A percentile compares a stretch with the other conserved stretches of the same genome.
Evolutionary conservation across 2,329 filamentous ascomycete species (phyloP).

Genomic region (Leptographium procerum): DNA sequence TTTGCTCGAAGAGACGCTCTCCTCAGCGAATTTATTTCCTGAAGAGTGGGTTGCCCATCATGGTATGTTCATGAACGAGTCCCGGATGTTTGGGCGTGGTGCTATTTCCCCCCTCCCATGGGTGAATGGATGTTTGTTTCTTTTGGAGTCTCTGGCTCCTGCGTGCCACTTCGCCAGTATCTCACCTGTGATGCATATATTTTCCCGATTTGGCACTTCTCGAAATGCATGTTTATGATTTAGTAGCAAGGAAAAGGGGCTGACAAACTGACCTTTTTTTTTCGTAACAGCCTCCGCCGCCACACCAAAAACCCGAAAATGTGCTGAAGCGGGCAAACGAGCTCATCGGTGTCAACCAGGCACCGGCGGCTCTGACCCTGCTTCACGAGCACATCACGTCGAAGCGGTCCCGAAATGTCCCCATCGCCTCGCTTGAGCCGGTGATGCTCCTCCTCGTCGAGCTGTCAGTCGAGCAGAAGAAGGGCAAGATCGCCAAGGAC

Average conservation of each 20-base stretch:
- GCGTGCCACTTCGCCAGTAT: not conserved
- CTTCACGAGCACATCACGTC: conserved; percentile 99
- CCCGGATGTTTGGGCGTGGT: not conserved
- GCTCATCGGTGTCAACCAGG: conserved; percentile 94
- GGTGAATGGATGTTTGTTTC: not conserved
- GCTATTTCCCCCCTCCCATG: not conserved
- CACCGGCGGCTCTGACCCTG: conserved; percentile 80
- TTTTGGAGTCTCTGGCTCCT: not conserved
- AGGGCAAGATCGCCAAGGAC: conserved; percentile 97
- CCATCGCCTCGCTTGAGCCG: conserved; percentile 90
- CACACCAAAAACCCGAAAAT: conserved; percentile 97
- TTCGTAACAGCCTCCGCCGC: conserved; percentile 63
- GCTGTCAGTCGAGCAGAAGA: conserved; percentile 91
- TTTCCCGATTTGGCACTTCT: not conserved
- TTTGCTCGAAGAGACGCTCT: conserved; percentile 3
- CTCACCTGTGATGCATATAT: not conserved
- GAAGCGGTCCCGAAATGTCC: conserved; percentile 93
- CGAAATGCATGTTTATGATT: not conserved
- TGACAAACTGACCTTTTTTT: not conserved
- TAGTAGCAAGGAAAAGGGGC: not conserved
- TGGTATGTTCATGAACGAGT: conserved; percentile 22
- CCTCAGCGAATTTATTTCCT: conserved; percentile 9
- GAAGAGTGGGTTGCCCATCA: conserved; percentile 42
- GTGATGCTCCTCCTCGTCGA: conserved; percentile 98
- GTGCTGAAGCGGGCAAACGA: conserved; percentile 97